Evolutionary conservation across 371 early-diverging fungal genomes (phyloP).

Genomic region (Blastocladiella emersonii): DNA sequence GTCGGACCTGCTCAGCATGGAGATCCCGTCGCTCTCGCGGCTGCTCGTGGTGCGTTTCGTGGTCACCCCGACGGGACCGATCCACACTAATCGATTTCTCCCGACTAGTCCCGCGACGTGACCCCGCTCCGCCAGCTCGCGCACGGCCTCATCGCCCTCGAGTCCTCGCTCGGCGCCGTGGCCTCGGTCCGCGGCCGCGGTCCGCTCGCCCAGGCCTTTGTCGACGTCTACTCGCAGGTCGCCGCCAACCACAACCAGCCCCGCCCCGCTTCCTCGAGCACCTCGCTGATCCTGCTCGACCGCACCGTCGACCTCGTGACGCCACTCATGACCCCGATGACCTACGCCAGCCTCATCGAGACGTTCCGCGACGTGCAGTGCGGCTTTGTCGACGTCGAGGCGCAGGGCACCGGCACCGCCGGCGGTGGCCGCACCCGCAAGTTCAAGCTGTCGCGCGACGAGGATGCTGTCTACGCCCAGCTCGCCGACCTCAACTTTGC

Average conservation of each 20-base stretch:
- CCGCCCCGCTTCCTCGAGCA: constrained; percentile 43
- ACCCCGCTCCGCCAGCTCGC: background rate
- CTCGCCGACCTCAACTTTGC: constrained; percentile 80
- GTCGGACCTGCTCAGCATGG: constrained; percentile 78
- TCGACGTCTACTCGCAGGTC: background rate
- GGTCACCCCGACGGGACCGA: constrained; percentile 19
- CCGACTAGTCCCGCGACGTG: background rate
- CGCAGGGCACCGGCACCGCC: too few species aligned
- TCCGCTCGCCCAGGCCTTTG: constrained; percentile 14
- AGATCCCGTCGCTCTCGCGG: constrained; percentile 30
- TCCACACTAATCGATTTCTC: constrained; percentile 44
- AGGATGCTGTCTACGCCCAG: constrained; percentile 61
- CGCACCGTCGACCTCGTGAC: constrained; percentile 77
- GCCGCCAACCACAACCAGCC: constrained; percentile 39
- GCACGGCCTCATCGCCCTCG: constrained; percentile 56
- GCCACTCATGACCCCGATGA: constrained; percentile 81
- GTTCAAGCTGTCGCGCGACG: background rate
- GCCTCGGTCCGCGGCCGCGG: constrained; percentile 74
- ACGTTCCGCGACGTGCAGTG: constrained; percentile 8
- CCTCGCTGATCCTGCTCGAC: constrained; percentile 81
- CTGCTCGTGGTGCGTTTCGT: constrained; percentile 40
- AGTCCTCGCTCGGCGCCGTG: constrained; percentile 69
- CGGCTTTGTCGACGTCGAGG: constrained; percentile 33
- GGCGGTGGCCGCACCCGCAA: background rate
- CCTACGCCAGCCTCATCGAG: constrained; percentile 87